Evolutionary conservation across 306 rosid species (phyloP), one percentile per base, ranked within the genome.

Genomic region (Gynostemma pentaphyllum): DNA sequence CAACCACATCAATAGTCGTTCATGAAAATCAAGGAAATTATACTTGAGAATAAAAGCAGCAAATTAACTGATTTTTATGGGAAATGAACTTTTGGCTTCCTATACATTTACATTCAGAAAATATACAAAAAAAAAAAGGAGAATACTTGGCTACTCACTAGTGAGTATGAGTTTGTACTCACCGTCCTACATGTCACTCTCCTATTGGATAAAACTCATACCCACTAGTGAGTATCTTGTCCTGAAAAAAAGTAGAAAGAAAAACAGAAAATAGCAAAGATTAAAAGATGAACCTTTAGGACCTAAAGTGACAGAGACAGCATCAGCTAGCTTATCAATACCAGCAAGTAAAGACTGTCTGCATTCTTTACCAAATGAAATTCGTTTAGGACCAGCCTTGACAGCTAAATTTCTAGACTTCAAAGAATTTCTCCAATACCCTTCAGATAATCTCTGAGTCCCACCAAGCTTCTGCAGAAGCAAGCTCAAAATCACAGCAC

Each of bases 321-420:
- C 98, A 74, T 87, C 95, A 16, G 96, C 96, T 34, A 88, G 87
- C 79, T 91, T 88, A 78, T 91, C 98, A 64, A 91, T 88, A 22
- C 98, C 98, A 23, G 62, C 55, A 70, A 70, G 96, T 39, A 91
- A 70, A 32, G 80, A 81, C 36, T 81, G 72, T 44, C 95, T 80
- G 70, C 95, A 83, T 48, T 85, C 98, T 70, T 64, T 77, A 39
- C 86, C 96, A 57, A 85, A 82, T 5, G 78, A 80, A 40, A 91
- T 77, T 79, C 44, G 87, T 75, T 88, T 91, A 24, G 95, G 74
- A 36, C 95, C 89, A 11, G 98, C 89, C 27, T 82, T 76, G 23
- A 85, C 79, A 60, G 64, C 79, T n/a, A 61, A 42, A 2, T 32
- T 50, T 48, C 76, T 73, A 39, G 54, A 45, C 37, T 68, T 18